These are phyloP conservation scores for Entomortierella lignicola DNA, from an alignment of 192 early-diverging fungal genomes.

Conservation along the genomic window DNA sequence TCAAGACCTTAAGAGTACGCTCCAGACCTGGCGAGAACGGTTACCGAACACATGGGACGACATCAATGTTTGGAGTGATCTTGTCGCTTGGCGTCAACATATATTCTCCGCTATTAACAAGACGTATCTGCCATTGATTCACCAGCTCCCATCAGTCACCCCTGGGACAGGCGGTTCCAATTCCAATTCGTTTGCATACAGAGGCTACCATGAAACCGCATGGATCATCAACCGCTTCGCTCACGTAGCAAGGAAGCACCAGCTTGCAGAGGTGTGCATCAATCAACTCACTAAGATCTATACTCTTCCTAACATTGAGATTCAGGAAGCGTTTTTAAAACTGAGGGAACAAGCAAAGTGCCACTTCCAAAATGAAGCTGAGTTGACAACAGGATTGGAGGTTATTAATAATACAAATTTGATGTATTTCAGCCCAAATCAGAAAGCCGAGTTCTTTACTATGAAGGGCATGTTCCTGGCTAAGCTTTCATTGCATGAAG, in stretches of 20 bases:
- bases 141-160: constrained; percentile 64
- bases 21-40: constrained; percentile 97
- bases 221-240: constrained; percentile 99
- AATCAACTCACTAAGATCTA: constrained; percentile 95
- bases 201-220: constrained; percentile 99
- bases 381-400: constrained; percentile 93
- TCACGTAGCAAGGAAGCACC: constrained; percentile 94
- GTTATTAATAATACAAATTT: constrained; percentile 99
- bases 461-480: constrained; percentile 96
- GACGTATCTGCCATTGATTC: constrained; percentile 87
- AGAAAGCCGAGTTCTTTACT: constrained; percentile 98
- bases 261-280: constrained; percentile 95
- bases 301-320: constrained; percentile 99
- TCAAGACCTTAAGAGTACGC: constrained; percentile 87
- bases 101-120: constrained; percentile 97
- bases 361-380: constrained; percentile 89
- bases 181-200: constrained; percentile 91
- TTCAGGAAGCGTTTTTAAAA: constrained; percentile 98
- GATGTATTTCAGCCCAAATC: constrained; percentile 89
- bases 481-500: constrained; percentile 85
- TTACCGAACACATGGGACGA: constrained; percentile 97
- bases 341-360: constrained; percentile 98
- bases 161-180: constrained; percentile 62
- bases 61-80: constrained; percentile 97
- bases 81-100: constrained; percentile 98